phyloP scores from a whole-genome alignment of 192 early-diverging fungal species.

The Chytriomyces confervae region DNA sequence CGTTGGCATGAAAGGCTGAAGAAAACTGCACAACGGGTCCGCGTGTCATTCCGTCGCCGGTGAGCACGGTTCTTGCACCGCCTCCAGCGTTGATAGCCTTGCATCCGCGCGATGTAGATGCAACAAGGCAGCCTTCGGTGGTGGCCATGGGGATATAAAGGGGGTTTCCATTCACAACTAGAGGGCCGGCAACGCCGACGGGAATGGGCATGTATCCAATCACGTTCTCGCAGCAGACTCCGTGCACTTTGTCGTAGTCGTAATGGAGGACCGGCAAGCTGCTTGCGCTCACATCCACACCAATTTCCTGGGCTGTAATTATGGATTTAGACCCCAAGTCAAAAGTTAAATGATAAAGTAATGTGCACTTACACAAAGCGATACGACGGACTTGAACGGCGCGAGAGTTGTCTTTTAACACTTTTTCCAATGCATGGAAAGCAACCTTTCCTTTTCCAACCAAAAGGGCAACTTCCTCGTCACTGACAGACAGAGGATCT shows the following conservation, averaged over 20 bases:
- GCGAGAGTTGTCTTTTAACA: slow-evolving; percentile 74
- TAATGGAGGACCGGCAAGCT: slow-evolving; percentile 83
- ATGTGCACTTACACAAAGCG: slow-evolving; percentile 57
- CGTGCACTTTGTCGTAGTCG: slow-evolving; percentile 87
- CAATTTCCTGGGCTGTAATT: slow-evolving; percentile 29
- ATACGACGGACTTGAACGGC: slow-evolving; percentile 84
- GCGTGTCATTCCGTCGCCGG: slow-evolving; percentile 88
- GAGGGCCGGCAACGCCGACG: slow-evolving; percentile 89
- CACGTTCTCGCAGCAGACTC: slow-evolving; percentile 95
- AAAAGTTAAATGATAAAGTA: slow-evolving; percentile 2
- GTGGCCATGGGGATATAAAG: slow-evolving; percentile 95
- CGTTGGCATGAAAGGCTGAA: slow-evolving; percentile 64
- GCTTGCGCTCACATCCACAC: slow-evolving; percentile 42
- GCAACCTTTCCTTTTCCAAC: slow-evolving; percentile 76
- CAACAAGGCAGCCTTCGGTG: slow-evolving; percentile 89
- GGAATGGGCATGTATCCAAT: slow-evolving; percentile 92
- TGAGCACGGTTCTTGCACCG: slow-evolving; percentile 80
- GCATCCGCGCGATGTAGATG: slow-evolving; percentile 91
- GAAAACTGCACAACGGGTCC: slow-evolving; percentile 92
- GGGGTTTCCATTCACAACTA: slow-evolving; percentile 78
- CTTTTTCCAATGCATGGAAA: slow-evolving; percentile 88
- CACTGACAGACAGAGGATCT: slow-evolving; percentile 51
- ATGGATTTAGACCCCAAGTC: neutral
- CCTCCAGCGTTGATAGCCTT: slow-evolving; percentile 90
- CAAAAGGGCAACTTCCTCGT: slow-evolving; percentile 80